Conservation (phyloP, 176 grass and related monocot genomes). For the Juncus effusus region DNA sequence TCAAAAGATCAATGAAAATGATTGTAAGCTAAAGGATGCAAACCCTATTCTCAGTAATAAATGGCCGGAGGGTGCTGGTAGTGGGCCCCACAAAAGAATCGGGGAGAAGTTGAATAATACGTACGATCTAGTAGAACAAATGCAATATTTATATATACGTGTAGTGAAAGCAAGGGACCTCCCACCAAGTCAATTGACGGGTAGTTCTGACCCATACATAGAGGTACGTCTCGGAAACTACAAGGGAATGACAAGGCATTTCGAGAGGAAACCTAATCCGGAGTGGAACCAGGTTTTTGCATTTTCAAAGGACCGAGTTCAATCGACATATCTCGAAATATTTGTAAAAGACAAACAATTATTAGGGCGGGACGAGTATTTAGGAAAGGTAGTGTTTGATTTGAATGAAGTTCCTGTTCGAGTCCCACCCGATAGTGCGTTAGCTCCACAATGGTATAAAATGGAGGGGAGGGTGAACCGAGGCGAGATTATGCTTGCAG, state of each 20-base stretch:
- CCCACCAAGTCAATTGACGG: slow-evolving; percentile 22
- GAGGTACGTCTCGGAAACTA: slow-evolving; percentile 62
- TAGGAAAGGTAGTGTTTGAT: slow-evolving; percentile 58
- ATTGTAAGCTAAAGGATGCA: slow-evolving; percentile 41
- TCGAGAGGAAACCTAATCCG: slow-evolving; percentile 28
- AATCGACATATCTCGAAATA: slow-evolving; percentile 62
- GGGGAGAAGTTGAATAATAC: slow-evolving; percentile 49
- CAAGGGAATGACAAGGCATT: slow-evolving; percentile 43
- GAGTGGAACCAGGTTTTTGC: slow-evolving; percentile 88
- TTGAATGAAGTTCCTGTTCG: slow-evolving; percentile 51
- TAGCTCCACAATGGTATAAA: slow-evolving; percentile 75
- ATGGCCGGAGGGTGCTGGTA: slow-evolving; percentile 31
- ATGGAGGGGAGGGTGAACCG: slow-evolving; percentile 32
- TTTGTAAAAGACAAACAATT: slow-evolving; percentile 43
- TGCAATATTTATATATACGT: slow-evolving; percentile 75
- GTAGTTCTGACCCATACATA: slow-evolving; percentile 47
- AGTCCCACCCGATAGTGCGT: slow-evolving; percentile 70
- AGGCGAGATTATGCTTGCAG: slow-evolving; percentile 56
- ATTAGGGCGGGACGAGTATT: slow-evolving; percentile 36
- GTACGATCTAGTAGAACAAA: slow-evolving; percentile 76
- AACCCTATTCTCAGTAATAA: slow-evolving; percentile 32
- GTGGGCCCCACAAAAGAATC: slow-evolving; percentile 3
- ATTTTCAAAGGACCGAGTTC: slow-evolving; percentile 56
- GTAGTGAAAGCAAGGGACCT: slow-evolving; percentile 69
- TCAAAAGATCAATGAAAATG: slow-evolving; percentile 27